Evolutionary conservation across 371 early-diverging fungal species (phyloP).

Genomic region (Zopfochytrium polystomum): DNA sequence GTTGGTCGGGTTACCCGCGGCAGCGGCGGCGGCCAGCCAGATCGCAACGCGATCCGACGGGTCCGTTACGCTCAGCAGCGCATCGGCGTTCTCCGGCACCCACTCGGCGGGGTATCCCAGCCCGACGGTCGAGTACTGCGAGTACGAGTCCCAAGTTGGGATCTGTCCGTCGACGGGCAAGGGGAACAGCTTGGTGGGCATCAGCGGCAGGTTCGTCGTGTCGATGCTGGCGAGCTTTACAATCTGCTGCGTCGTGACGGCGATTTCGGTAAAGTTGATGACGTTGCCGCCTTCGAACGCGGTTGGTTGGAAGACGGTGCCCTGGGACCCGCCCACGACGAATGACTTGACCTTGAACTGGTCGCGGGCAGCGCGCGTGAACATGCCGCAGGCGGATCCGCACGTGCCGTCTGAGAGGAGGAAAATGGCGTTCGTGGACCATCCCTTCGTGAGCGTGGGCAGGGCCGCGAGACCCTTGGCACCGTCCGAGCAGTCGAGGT

Average conservation of each 20-base stretch:
- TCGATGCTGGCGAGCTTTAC: neutral
- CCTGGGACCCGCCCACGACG: slow-evolving; percentile 38
- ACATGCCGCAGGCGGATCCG: slow-evolving; percentile 36
- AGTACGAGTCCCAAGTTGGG: no score
- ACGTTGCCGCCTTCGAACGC: slow-evolving; percentile 14
- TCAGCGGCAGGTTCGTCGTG: neutral
- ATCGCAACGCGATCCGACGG: no score
- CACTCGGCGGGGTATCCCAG: no score
- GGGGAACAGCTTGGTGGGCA: slow-evolving; percentile 2
- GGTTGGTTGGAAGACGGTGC: slow-evolving; percentile 13
- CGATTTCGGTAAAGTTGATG: slow-evolving; percentile 1
- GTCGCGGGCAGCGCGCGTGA: slow-evolving; percentile 20
- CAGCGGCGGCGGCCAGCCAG: no score
- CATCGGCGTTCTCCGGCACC: no score
- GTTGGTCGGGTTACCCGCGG: no score
- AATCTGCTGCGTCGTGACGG: neutral
- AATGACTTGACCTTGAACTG: slow-evolving; percentile 25
- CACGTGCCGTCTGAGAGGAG: slow-evolving; percentile 35
- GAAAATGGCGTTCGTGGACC: slow-evolving; percentile 17
- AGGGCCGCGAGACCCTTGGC: no score
- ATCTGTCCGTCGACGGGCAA: neutral
- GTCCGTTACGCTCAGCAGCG: no score
- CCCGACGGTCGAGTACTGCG: no score
- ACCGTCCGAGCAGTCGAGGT: no score
- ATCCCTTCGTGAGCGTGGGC: no score